phyloP scores from a whole-genome alignment of 495 filamentous ascomycete genomes.

The Hyaloscypha finlandica region DNA sequence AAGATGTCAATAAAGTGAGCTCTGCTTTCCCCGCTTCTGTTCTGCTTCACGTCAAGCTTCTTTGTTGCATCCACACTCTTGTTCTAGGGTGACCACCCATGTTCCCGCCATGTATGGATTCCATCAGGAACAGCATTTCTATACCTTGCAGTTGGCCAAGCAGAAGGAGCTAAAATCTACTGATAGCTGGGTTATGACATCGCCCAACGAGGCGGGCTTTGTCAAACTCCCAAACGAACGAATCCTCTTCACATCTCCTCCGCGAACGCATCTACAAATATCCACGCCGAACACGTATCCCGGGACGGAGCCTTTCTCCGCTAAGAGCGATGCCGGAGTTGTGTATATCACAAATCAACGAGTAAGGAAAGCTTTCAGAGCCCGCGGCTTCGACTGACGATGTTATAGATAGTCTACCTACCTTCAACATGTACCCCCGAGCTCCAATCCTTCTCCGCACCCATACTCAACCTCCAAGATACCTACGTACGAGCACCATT shows the following conservation, averaged over 20 bases:
- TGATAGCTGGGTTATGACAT: constrained; percentile 78
- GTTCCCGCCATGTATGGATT: constrained; percentile 30
- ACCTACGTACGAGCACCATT: constrained; percentile 89
- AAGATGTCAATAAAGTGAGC: constrained; percentile 50
- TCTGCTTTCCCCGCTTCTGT: constrained; percentile 12
- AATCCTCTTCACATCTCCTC: constrained; percentile 68
- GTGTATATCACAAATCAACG: constrained; percentile 89
- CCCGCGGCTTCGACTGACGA: constrained; percentile 14
- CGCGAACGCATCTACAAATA: constrained; percentile 66
- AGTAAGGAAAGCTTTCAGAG: constrained; percentile 50
- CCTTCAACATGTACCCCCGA: constrained; percentile 65
- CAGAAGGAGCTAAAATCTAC: constrained; percentile 26
- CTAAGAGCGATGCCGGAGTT: constrained; percentile 60
- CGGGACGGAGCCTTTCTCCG: constrained; percentile 55
- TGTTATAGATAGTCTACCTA: constrained; percentile 79
- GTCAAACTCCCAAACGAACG: constrained; percentile 71
- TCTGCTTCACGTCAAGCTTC: constrained; percentile 5
- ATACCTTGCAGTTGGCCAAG: constrained; percentile 23
- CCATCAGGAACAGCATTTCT: constrained; percentile 31
- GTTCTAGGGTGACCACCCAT: background rate
- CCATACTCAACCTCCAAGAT: constrained; percentile 82
- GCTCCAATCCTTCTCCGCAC: constrained; percentile 86
- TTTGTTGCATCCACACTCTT: background rate
- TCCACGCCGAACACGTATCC: constrained; percentile 60
- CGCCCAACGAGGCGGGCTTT: constrained; percentile 55